phyloP scores from a whole-genome alignment of 768 basidiomycete genomes.

The Daedaleopsis sinensis region DNA sequence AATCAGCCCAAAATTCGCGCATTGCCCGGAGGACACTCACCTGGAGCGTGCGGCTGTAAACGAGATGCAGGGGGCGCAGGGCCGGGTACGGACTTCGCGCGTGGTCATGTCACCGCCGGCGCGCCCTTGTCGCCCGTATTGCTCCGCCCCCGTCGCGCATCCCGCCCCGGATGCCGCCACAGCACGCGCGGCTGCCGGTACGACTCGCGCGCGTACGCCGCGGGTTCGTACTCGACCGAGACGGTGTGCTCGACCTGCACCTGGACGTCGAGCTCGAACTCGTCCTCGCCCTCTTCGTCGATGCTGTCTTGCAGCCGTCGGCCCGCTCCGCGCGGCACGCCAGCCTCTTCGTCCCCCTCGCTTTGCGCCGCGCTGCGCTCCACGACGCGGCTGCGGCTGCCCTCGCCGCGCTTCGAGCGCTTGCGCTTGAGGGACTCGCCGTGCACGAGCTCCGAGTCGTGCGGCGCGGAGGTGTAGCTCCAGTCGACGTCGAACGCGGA shows the following conservation, averaged over 20 bases:
- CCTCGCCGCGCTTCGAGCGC: neutral
- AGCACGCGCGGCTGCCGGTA: slow-evolving; percentile 21
- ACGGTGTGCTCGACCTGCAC: slow-evolving; percentile 27
- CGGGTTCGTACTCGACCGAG: slow-evolving; percentile 22
- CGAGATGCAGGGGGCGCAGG: too few species aligned
- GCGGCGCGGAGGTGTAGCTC: neutral
- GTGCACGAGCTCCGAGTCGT: neutral
- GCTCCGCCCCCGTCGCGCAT: too few species aligned
- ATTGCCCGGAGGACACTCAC: too few species aligned
- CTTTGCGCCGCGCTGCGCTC: neutral
- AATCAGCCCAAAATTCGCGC: too few species aligned
- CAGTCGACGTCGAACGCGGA: slow-evolving; percentile 9
- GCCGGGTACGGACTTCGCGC: too few species aligned
- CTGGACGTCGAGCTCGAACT: slow-evolving; percentile 21
- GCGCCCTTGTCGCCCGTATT: too few species aligned
- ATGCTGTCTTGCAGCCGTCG: neutral
- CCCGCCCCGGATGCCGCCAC: slow-evolving; percentile 3
- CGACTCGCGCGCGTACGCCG: slow-evolving; percentile 19
- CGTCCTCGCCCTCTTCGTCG: slow-evolving; percentile 1
- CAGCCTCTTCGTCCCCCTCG: neutral
- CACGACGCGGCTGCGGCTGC: neutral
- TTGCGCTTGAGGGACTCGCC: neutral
- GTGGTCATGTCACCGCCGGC: too few species aligned
- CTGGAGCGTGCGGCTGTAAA: too few species aligned
- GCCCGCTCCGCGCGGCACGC: neutral